Percentiles rank a stretch among this genome's conserved stretches.
Conservation (phyloP, 352 stramenopile species). For the Globisporangium spiculum region DNA sequence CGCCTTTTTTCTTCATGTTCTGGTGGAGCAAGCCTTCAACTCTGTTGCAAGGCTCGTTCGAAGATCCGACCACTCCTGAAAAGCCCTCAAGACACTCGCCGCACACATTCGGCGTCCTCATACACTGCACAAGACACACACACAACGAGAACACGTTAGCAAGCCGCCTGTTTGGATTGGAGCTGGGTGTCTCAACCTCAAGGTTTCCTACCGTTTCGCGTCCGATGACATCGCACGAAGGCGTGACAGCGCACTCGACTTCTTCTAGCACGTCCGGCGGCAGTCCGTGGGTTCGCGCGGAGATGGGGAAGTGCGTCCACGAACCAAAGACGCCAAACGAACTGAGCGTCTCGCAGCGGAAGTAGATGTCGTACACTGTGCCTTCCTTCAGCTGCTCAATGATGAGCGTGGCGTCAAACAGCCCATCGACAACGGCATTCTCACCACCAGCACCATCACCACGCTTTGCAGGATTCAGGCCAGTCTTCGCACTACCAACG, state of each 20-base stretch:
- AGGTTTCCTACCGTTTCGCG: constrained; percentile 38
- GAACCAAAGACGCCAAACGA: constrained; percentile 66
- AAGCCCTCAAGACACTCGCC: constrained; percentile 70
- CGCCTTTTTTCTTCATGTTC: constrained; percentile 1
- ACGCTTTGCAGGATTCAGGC: not conserved
- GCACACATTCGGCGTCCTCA: constrained; percentile 48
- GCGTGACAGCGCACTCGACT: constrained; percentile 43
- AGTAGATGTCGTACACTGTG: constrained; percentile 69
- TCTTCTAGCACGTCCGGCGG: constrained; percentile 66
- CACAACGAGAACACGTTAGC: not conserved
- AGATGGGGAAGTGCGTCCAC: constrained; percentile 47
- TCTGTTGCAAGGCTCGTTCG: constrained; percentile 38
- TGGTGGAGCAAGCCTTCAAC: not conserved
- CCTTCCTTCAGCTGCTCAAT: constrained; percentile 52
- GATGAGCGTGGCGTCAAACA: constrained; percentile 26
- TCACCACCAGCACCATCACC: not conserved
- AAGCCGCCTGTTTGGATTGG: not conserved
- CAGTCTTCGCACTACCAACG: not conserved
- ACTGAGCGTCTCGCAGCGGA: constrained; percentile 68
- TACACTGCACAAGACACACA: constrained; percentile 33
- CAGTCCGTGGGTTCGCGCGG: constrained; percentile 56
- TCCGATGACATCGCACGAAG: constrained; percentile 45
- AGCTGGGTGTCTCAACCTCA: not conserved
- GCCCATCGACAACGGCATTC: not conserved
- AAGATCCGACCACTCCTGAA: constrained; percentile 24